Evolutionary conservation across 148 eudicot species (phyloP), one percentile per base, ranked within the genome.

Genomic region (Euryodendron excelsum): DNA sequence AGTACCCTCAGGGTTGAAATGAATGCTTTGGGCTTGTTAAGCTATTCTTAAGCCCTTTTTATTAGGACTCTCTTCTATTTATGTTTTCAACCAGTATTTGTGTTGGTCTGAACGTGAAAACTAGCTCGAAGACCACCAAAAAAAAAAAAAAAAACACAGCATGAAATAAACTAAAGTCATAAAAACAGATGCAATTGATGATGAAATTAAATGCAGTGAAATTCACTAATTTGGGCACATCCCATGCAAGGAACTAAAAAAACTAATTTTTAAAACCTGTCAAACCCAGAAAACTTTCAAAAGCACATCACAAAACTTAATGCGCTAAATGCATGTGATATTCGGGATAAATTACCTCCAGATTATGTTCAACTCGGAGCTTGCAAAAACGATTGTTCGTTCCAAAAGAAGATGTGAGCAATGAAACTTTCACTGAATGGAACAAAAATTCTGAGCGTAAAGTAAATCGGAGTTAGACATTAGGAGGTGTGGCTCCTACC

Each of bases 251-350:
- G n/a, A n/a, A n/a, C n/a, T n/a, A n/a, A n/a, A n/a, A n/a, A n/a
- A n/a, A n/a, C n/a, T n/a, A n/a, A n/a, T n/a, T n/a, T n/a, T n/a
- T n/a, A n/a, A n/a, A n/a, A n/a, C n/a, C n/a, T n/a, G n/a, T n/a
- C n/a, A n/a, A n/a, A 48, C 3, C 52, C 52, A 69, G n/a, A 23
- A 25, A 68, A 69, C 13, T 23, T 69, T 23, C 52, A 41, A 23
- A 61, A 69, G 20, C 72, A 69, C 23, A 47, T 28, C n/a, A 70
- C 8, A 31, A 70, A 50, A 17, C 58, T 70, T 27, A n/a, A 70
- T 70, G 47, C 41, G 20, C 1, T 28, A 13, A 70, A 18, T 47
- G 17, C 33, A 70, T 47, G 34, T 14, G 7, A 36, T 25, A 27
- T 5, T 28, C 14, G 21, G 18, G 34, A 13, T 17, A 8, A 56